These are phyloP conservation scores for Teunomyces lycoperdinae DNA, from an alignment of 805 yeast species.

Conservation along the genomic window DNA sequence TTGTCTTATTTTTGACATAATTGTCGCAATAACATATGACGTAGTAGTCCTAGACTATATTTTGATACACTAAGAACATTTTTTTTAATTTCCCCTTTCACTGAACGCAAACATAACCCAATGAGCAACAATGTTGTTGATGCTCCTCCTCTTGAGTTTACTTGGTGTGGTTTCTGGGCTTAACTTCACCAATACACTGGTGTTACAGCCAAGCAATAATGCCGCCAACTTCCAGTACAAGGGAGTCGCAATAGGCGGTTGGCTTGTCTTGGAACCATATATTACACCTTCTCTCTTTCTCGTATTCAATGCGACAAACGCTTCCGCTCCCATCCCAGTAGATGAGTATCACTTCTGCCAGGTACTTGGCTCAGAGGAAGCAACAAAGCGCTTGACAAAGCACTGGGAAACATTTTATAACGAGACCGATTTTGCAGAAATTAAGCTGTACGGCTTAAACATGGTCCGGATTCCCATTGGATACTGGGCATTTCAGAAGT, in stretches of 20 bases:
- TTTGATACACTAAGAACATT: background rate
- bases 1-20: background rate
- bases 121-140: background rate
- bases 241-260: conserved; percentile 65
- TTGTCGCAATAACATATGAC: too few species aligned
- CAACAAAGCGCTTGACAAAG: conserved; percentile 36
- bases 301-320: conserved; percentile 28
- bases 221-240: conserved; percentile 13
- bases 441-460: conserved; percentile 55
- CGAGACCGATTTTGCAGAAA: conserved; percentile 54
- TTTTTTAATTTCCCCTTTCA: background rate
- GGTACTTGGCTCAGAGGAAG: conserved; percentile 46
- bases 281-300: conserved; percentile 64
- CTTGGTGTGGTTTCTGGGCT: background rate
- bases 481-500: conserved; percentile 68
- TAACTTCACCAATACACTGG: background rate
- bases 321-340: conserved; percentile 39
- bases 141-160: background rate
- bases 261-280: conserved; percentile 70
- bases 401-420: conserved; percentile 63
- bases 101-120: background rate
- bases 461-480: conserved; percentile 78
- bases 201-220: conserved; percentile 5
- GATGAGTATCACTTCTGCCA: conserved; percentile 61
- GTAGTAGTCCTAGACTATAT: too few species aligned